Percentiles rank a stretch among this genome's conserved stretches.
phyloP scores from a whole-genome alignment of 805 yeast species.

The Lipomyces mesembrius region DNA sequence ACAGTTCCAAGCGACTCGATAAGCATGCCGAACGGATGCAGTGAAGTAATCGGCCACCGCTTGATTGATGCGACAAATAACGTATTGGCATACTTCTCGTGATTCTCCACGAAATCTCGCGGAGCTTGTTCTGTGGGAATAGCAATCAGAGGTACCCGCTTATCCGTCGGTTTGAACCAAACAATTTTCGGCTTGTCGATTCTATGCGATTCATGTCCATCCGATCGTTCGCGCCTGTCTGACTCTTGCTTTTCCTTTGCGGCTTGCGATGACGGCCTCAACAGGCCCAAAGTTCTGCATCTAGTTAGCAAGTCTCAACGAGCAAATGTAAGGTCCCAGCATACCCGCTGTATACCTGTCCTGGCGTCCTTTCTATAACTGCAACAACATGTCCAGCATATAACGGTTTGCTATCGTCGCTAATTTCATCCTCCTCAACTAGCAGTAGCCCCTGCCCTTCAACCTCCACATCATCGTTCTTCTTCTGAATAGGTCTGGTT shows the following conservation, averaged over 20 bases:
- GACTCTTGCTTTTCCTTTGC: conserved; percentile 67
- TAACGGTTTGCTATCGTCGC: conserved; percentile 88
- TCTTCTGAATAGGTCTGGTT: conserved; percentile 95
- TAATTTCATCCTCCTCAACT: conserved; percentile 94
- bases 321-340: neutral
- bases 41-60: conserved; percentile 98
- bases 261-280: conserved; percentile 95
- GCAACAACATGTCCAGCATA: conserved; percentile 99
- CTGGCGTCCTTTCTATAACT: conserved; percentile 95
- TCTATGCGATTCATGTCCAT: conserved; percentile 33
- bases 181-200: conserved; percentile 85
- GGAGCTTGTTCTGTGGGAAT: conserved; percentile 99
- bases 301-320: neutral
- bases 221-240: conserved; percentile 44
- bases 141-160: conserved; percentile 95
- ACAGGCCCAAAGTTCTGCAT: conserved; percentile 81
- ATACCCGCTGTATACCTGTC: conserved; percentile 75
- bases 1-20: conserved; percentile 84
- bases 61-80: conserved; percentile 93
- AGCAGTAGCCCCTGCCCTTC: conserved; percentile 93
- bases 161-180: conserved; percentile 98
- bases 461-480: conserved; percentile 97
- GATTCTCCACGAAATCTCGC: conserved; percentile 89
- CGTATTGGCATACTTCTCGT: conserved; percentile 77
- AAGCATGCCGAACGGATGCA: conserved; percentile 96